phyloP scores from a whole-genome alignment of 2,329 filamentous ascomycete species.

The Arthroderma sp. region DNA sequence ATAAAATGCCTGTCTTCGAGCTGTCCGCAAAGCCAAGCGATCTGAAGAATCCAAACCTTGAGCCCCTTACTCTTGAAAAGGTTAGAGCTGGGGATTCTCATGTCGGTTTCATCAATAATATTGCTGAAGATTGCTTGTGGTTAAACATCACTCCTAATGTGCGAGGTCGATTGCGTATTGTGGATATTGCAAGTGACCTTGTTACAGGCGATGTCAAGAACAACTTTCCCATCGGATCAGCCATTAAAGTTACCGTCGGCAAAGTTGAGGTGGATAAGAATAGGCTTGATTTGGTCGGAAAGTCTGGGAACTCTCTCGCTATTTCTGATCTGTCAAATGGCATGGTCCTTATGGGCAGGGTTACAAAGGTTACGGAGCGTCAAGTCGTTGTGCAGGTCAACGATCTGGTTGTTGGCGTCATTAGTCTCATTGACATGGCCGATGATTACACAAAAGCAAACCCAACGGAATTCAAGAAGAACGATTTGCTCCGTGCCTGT shows the following conservation, averaged over 20 bases:
- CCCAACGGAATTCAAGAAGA: constrained; percentile 61
- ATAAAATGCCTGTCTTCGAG: constrained; percentile 69
- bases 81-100: constrained; percentile 59
- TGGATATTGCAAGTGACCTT: constrained; percentile 79
- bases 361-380: constrained; percentile 75
- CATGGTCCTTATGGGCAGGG: constrained; percentile 66
- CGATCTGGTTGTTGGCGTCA: constrained; percentile 62
- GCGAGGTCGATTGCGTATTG: constrained; percentile 65
- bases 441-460: constrained; percentile 78
- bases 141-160: constrained; percentile 81
- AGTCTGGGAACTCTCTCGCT: constrained; percentile 44
- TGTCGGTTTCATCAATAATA: constrained; percentile 83
- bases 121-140: constrained; percentile 69
- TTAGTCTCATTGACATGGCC: constrained; percentile 68
- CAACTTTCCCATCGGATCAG: constrained; percentile 84
- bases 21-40: constrained; percentile 64
- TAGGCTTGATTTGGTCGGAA: constrained; percentile 62
- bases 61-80: constrained; percentile 57
- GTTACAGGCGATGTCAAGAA: constrained; percentile 59
- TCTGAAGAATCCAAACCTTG: constrained; percentile 40
- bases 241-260: constrained; percentile 66
- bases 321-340: constrained; percentile 63
- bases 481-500: constrained; percentile 78
- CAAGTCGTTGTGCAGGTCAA: constrained; percentile 77
- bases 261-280: constrained; percentile 59